Evolutionary conservation across 306 rosid genomes (phyloP).

Genomic region (Fragaria vesca): DNA sequence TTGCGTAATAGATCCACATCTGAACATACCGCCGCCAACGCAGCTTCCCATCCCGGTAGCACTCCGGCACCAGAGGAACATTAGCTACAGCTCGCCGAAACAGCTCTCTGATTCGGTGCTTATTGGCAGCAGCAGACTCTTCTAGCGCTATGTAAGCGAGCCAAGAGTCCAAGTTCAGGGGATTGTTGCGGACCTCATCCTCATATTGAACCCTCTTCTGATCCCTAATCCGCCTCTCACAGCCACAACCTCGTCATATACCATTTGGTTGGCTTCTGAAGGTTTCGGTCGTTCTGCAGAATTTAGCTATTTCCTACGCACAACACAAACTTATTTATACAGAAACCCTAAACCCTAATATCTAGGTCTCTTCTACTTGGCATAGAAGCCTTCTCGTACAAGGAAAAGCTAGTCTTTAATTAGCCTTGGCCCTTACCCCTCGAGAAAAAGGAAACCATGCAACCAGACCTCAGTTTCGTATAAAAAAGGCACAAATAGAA

Average conservation of each 20-base stretch:
- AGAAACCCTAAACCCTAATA: no score
- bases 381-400: no score
- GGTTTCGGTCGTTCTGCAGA: no score
- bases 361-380: no score
- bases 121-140: constrained; percentile 62
- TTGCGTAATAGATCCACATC: constrained; percentile 83
- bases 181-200: constrained; percentile 73
- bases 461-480: no score
- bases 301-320: no score
- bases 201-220: constrained; percentile 74
- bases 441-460: no score
- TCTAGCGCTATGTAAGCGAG: constrained; percentile 60
- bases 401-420: no score
- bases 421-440: no score
- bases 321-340: no score
- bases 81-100: constrained; percentile 77
- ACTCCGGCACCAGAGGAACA: constrained; percentile 82
- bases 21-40: constrained; percentile 87
- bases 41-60: constrained; percentile 32
- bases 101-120: constrained; percentile 61
- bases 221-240: constrained; percentile 83
- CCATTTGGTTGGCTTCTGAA: neutral
- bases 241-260: constrained; percentile 47
- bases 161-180: constrained; percentile 75
- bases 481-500: no score